Evolutionary conservation across 371 early-diverging fungal species (phyloP), one percentile per base, ranked within the genome.

Genomic region (Zopfochytrium polystomum): DNA sequence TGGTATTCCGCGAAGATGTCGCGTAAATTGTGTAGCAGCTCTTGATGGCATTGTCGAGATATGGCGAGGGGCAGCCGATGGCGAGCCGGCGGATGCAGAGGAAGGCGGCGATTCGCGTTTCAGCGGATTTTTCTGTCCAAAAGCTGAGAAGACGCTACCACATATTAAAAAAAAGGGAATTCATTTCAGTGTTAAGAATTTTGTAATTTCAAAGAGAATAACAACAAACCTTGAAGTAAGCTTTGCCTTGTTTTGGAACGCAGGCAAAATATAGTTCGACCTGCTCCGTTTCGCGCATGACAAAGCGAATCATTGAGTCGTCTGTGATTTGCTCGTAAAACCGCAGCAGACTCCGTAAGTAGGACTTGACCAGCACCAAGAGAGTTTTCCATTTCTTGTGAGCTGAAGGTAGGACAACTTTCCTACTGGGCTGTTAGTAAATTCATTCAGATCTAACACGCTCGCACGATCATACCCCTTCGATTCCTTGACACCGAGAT

Each of bases 1-100:
- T 90, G 26, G 90, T 91, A 54, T 77, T 81, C 62, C 87, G 86
- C 60, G 87, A 86, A 60, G 80, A 76, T 33, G 86, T 81, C 49
- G 91, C 85, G 73, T 88, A 95, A 0, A 89, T 86, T 48, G 85
- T 72, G 65, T 93, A 93, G 2, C 87, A 76, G 22, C 87, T 88
- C 45, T 74, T 75, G 38, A 75, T 61, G 11, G 59, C 31, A 43
- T 71, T 33, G 50, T 79, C 72, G 22, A 76, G 68, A 54, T 63
- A 74, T 13, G 75, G 72, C 2, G 55, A 62, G 31, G 80, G 75
- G 3, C 65, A 57, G n/a, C 58, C 51, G 18, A 72, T 35, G 49
- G 87, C 85, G 52, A 92, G 66, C n/a, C 84, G 80, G 46, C 90
- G 88, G 55, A 93, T 82, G 33, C 81, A 77, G 62, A 92, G 76